Percentiles rank a stretch among this genome's conserved stretches.
Evolutionary conservation across 2,329 filamentous ascomycete genomes (phyloP).

Genomic region (Ophiocordyceps camponoti-floridani): DNA sequence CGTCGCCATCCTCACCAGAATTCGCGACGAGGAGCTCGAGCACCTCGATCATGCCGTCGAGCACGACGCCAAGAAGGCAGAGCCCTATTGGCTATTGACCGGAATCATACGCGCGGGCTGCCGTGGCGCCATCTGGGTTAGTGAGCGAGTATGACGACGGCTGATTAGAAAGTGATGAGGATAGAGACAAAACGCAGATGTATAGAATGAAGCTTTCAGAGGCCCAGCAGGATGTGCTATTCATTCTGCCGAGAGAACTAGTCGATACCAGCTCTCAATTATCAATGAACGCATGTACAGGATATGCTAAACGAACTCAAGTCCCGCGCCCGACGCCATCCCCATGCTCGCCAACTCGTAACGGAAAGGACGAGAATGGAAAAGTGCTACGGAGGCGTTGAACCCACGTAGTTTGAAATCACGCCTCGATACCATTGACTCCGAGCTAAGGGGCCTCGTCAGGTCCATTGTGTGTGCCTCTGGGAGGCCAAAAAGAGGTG

Average conservation of each 20-base stretch:
- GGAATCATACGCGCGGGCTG: constrained; percentile 81
- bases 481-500: neutral
- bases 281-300: neutral
- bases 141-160: constrained; percentile 42
- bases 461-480: neutral
- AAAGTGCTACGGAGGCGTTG: neutral
- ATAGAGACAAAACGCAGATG: neutral
- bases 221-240: neutral
- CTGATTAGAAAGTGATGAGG: neutral
- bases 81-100: constrained; percentile 77
- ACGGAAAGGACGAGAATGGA: neutral
- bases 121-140: constrained; percentile 82
- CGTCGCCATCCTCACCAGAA: constrained; percentile 57
- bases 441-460: neutral
- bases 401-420: neutral
- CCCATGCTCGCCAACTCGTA: neutral
- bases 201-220: neutral
- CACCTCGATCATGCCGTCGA: constrained; percentile 91
- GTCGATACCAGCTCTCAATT: neutral
- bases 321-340: neutral
- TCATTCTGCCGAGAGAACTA: neutral
- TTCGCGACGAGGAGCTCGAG: constrained; percentile 90
- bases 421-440: neutral
- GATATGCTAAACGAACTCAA: neutral
- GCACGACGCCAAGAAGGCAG: constrained; percentile 78